These are phyloP conservation scores for Kuraishia capsulata DNA, from an alignment of 805 yeast genomes.

Conservation along the genomic window DNA sequence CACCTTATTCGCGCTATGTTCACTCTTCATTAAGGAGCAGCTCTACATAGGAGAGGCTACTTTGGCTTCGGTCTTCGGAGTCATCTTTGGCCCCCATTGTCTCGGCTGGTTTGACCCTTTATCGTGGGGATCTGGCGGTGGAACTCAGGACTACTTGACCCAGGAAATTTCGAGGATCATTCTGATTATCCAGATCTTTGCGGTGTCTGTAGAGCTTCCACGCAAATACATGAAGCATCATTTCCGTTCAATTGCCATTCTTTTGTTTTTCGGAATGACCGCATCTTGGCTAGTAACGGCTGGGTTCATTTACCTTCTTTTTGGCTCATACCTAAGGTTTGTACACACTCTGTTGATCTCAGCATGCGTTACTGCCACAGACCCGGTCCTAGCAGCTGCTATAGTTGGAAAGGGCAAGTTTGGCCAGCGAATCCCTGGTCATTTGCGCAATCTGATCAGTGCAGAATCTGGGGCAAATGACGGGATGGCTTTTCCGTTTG, in stretches of 20 bases:
- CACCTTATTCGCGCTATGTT: constrained; percentile 69
- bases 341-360: constrained; percentile 64
- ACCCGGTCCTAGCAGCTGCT: constrained; percentile 91
- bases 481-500: constrained; percentile 94
- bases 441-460: constrained; percentile 68
- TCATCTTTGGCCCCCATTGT: constrained; percentile 84
- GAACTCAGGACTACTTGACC: constrained; percentile 73
- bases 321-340: constrained; percentile 59
- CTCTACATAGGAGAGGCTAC: constrained; percentile 89
- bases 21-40: constrained; percentile 74
- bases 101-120: constrained; percentile 76
- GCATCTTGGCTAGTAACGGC: constrained; percentile 83
- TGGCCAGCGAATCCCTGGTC: constrained; percentile 90
- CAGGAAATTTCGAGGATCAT: constrained; percentile 78
- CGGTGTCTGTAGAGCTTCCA: constrained; percentile 91
- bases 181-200: constrained; percentile 81
- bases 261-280: constrained; percentile 84
- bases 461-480: constrained; percentile 91
- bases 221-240: constrained; percentile 80
- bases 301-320: constrained; percentile 65
- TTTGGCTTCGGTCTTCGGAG: constrained; percentile 76
- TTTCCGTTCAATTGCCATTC: constrained; percentile 65
- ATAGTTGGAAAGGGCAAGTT: constrained; percentile 92
- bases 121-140: constrained; percentile 44
- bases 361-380: constrained; percentile 92